Evolutionary conservation across 306 rosid genomes (phyloP).

Genomic region (Quillaja saponaria): DNA sequence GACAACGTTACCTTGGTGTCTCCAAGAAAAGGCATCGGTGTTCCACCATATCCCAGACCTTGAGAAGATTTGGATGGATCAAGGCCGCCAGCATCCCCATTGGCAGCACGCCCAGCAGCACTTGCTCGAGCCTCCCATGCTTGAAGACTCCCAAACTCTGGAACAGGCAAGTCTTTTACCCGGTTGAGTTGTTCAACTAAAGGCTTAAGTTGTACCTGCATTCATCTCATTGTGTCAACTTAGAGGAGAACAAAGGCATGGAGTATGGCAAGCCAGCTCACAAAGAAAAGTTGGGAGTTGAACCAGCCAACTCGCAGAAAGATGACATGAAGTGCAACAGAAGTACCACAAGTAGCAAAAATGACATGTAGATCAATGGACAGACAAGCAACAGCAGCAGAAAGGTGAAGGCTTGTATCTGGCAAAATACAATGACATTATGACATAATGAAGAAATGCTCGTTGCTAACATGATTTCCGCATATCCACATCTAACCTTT

Average conservation of each 20-base stretch:
- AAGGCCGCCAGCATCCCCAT: conserved; percentile 59
- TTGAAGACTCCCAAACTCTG: conserved; percentile 87
- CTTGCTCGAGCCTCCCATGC: conserved; percentile 97
- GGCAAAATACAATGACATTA: conserved; percentile 1
- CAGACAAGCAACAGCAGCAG: conserved; percentile 25
- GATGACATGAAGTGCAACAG: neutral
- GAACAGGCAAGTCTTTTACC: conserved; percentile 88
- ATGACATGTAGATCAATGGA: neutral
- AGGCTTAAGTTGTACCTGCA: conserved; percentile 91
- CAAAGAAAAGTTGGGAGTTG: neutral
- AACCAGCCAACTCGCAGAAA: too few relatives aligned
- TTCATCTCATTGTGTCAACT: conserved; percentile 19
- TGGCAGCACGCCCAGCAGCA: conserved; percentile 74
- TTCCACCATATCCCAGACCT: conserved; percentile 73
- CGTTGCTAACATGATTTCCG: neutral
- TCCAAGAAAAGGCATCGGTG: conserved; percentile 86
- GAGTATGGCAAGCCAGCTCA: neutral
- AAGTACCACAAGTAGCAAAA: conserved; percentile 17
- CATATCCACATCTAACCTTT: too few relatives aligned
- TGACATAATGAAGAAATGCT: conserved; percentile 15
- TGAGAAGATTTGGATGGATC: conserved; percentile 77
- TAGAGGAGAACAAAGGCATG: neutral
- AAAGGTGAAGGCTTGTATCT: neutral
- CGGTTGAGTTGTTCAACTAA: conserved; percentile 78
- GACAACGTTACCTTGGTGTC: conserved; percentile 80